A percentile compares a stretch with the other conserved stretches of the same genome.
Evolutionary conservation across 2,329 filamentous ascomycete genomes (phyloP).

Genomic region (Tothia fuscella): DNA sequence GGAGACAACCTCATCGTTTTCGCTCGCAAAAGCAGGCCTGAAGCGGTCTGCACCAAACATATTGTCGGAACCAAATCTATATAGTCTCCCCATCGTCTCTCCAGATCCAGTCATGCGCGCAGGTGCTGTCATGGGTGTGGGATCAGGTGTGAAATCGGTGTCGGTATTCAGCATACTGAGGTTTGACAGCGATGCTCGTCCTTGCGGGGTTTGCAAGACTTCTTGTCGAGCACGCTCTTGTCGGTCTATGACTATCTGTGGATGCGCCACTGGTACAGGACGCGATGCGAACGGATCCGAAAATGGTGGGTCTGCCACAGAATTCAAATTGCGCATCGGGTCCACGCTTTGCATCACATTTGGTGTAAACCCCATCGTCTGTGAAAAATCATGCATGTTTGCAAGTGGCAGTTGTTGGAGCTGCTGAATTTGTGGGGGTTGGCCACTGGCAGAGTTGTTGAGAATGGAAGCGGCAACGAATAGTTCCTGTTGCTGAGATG

Average conservation of each 20-base stretch:
- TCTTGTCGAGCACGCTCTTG: too few species aligned
- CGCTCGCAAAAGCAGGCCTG: background rate
- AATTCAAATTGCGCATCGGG: constrained; percentile 6
- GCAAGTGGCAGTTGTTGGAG: background rate
- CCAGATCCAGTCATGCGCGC: background rate
- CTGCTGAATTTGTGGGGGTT: constrained; percentile 1
- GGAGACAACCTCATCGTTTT: constrained; percentile 5
- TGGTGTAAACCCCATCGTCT: constrained; percentile 1
- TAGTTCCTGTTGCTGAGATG: background rate
- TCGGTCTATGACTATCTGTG: too few species aligned
- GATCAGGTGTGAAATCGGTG: background rate
- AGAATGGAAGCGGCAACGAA: background rate
- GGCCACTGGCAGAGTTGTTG: background rate
- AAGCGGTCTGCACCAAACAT: constrained; percentile 9
- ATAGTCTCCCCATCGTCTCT: constrained; percentile 4
- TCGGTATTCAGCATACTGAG: background rate
- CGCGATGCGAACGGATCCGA: too few species aligned
- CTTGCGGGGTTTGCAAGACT: too few species aligned
- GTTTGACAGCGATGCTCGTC: too few species aligned
- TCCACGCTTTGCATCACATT: constrained; percentile 1
- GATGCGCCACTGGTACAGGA: too few species aligned
- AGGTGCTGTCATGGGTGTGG: background rate
- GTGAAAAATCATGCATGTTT: constrained; percentile 2
- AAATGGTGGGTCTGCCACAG: too few species aligned
- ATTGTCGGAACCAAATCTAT: constrained; percentile 11